These are phyloP conservation scores for Hypericum androsaemum DNA, from an alignment of 345 rosid species.

Conservation along the genomic window DNA sequence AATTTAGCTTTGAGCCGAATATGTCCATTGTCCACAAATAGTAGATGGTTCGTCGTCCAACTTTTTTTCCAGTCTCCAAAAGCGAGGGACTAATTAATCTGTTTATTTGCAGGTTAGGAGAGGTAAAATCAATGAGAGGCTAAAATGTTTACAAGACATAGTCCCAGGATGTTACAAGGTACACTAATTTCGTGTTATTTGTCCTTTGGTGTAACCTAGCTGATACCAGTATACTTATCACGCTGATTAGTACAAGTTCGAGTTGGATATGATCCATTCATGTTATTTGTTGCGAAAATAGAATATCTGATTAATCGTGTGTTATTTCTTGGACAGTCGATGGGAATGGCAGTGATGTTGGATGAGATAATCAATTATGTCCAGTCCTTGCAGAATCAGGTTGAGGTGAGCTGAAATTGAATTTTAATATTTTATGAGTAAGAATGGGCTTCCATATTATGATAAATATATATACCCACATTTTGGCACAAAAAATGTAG, in stretches of 20 bases:
- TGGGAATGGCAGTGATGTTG: conserved; percentile 85
- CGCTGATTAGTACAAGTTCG: too few relatives aligned
- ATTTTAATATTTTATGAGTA: too few relatives aligned
- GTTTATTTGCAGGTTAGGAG: conserved; percentile 49
- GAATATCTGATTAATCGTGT: too few relatives aligned
- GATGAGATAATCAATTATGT: conserved; percentile 63
- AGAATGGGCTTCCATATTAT: too few relatives aligned
- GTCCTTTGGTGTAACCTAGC: not conserved
- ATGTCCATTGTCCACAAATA: too few relatives aligned
- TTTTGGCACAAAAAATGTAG: not conserved
- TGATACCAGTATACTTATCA: too few relatives aligned
- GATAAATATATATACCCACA: too few relatives aligned
- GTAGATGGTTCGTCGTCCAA: too few relatives aligned
- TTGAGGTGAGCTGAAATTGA: conserved; percentile 31
- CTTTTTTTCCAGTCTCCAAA: too few relatives aligned
- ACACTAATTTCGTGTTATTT: not conserved
- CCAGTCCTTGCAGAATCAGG: conserved; percentile 56
- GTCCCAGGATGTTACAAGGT: conserved; percentile 91
- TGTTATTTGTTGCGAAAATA: too few relatives aligned
- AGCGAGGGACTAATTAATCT: not conserved
- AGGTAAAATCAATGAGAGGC: conserved; percentile 69
- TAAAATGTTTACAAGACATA: conserved; percentile 59
- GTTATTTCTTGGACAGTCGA: conserved; percentile 32
- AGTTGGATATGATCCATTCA: not conserved
- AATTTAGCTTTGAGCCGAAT: too few relatives aligned